phyloP scores from a whole-genome alignment of 441 rosid genomes.

The Oxalis stricta region DNA sequence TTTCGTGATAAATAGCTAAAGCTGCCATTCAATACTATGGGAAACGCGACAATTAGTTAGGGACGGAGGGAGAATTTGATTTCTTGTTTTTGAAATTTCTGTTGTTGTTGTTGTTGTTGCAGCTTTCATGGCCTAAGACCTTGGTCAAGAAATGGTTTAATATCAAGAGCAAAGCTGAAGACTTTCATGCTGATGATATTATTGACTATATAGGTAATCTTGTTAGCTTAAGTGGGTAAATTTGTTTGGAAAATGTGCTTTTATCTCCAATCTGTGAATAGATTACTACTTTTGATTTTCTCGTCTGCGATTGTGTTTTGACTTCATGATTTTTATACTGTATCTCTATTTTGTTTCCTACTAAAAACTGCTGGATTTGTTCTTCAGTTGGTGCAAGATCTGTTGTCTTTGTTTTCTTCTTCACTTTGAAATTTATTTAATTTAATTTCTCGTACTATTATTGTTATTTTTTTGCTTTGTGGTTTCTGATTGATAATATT shows the following conservation, averaged over 20 bases:
- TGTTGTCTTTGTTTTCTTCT: conserved; percentile 31
- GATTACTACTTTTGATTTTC: conserved; percentile 5
- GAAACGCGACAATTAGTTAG: too few species aligned
- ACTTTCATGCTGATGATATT: conserved; percentile 81
- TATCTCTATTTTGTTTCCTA: conserved; percentile 8
- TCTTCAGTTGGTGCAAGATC: conserved; percentile 27
- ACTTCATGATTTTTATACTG: too few species aligned
- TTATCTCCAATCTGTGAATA: conserved; percentile 5
- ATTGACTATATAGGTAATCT: conserved; percentile 32
- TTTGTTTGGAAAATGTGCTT: too few species aligned
- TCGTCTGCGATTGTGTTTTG: too few species aligned
- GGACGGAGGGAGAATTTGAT: too few species aligned
- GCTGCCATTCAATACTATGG: too few species aligned
- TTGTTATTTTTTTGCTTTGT: conserved; percentile 18
- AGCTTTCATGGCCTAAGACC: conserved; percentile 93
- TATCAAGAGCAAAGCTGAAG: conserved; percentile 65
- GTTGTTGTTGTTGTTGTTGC: conserved; percentile 7
- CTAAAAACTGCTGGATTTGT: too few species aligned
- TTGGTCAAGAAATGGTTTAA: conserved; percentile 91
- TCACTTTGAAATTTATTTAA: conserved; percentile 9
- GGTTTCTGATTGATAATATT: conserved; percentile 23
- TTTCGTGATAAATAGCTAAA: conserved; percentile 8
- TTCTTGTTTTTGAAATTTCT: background rate
- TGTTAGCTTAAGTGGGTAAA: conserved; percentile 1
- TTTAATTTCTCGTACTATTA: conserved; percentile 14